Evolutionary conservation across 2,329 filamentous ascomycete species (phyloP), one percentile per base, ranked within the genome.

Genomic region (Neofusicoccum kwambonambiense): DNA sequence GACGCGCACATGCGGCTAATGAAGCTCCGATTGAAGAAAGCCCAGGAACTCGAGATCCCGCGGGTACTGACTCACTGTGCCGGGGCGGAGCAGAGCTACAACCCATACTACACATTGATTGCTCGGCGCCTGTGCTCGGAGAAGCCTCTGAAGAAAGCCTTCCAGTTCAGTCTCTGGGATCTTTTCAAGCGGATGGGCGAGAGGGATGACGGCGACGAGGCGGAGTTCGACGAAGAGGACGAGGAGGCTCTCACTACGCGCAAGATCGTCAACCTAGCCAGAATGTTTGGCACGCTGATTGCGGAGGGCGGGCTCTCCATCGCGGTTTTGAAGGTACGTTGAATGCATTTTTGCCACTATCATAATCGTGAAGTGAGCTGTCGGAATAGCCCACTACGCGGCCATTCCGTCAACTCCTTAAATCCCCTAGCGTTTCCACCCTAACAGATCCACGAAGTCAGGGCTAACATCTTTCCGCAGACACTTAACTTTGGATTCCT

Each of bases 41-140:
- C 91, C 17, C 93, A 97, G 72, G 89, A 95, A 69, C 85, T 89
- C 27, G 94, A 98, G 75, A 90, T 98, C 37, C 89, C 94, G 0
- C 88, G 90, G 61, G 93, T 99, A 17, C 82, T 99, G 34, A 84
- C 97, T 8, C 93, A 95, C 70, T 97, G 93, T 74, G 89, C 89
- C 1, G 91, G 91, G 49, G 89, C 90, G 3, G 95, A 98, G 78
- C 83, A 89, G 64, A 83, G 84, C 0, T 96, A 97, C 78, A 99
- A 99, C 72, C 91, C 91, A 0, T 99, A 96, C 79, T 99, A 99
- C 75, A 91, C 91, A 0, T 82, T 97, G 0, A 89, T 99, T 42
- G 93, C 92, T 9, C 87, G 86, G 54, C 89, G 89, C 68, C 83
- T 97, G 8, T 96, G 93, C 72, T 82, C 82, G 3, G 91, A 93